Evolutionary conservation across 371 early-diverging fungal species (phyloP).

Genomic region (Blakeslea trispora): DNA sequence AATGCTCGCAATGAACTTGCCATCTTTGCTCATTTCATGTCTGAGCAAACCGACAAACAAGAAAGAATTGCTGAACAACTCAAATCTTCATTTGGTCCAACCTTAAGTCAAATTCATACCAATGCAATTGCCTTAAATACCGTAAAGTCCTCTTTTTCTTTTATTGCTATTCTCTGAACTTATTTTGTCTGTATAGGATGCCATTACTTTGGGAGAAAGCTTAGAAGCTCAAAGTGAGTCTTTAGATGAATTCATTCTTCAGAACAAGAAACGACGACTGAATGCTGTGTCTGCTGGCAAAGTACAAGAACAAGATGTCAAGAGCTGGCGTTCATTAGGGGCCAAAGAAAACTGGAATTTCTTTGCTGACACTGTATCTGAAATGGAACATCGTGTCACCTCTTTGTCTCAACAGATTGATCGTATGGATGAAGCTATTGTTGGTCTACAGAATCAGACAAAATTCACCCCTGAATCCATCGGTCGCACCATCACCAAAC

Average conservation of each 20-base stretch:
- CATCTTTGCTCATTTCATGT: slow-evolving; percentile 19
- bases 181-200: slow-evolving; percentile 15
- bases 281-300: slow-evolving; percentile 16
- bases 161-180: no score
- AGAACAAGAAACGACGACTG: slow-evolving; percentile 16
- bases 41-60: slow-evolving; percentile 19
- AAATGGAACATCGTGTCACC: slow-evolving; percentile 10
- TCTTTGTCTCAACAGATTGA: slow-evolving; percentile 8
- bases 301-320: slow-evolving; percentile 13
- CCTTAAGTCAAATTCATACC: slow-evolving; percentile 7
- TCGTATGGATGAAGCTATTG: slow-evolving; percentile 17
- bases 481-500: slow-evolving; percentile 6
- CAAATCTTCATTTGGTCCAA: slow-evolving; percentile 15
- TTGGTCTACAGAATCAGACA: slow-evolving; percentile 5
- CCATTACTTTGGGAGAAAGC: slow-evolving; percentile 16
- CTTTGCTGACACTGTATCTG: slow-evolving; percentile 6
- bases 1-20: slow-evolving; percentile 22
- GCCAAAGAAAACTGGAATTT: slow-evolving; percentile 23
- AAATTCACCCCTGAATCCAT: slow-evolving; percentile 7
- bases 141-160: slow-evolving; percentile 11
- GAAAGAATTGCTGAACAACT: slow-evolving; percentile 14
- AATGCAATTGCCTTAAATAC: slow-evolving; percentile 4
- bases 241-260: slow-evolving; percentile 14
- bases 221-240: slow-evolving; percentile 14
- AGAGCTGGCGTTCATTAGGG: slow-evolving; percentile 23